Conservation (phyloP, 768 basidiomycete species). For the Xanthoconium stramineum region DNA sequence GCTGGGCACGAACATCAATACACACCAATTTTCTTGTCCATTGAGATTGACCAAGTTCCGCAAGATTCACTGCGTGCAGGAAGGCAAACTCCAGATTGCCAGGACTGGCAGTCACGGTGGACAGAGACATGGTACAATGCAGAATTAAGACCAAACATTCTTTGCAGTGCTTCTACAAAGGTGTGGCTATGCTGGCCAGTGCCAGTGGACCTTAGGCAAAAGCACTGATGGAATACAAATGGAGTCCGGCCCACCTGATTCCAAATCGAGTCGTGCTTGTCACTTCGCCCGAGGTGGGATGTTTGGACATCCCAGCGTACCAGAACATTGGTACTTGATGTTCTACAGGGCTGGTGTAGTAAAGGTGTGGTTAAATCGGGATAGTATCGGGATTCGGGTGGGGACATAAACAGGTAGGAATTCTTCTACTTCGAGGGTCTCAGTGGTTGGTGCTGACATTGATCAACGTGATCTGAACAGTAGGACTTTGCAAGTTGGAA, state of each 20-base stretch:
- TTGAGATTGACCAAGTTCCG: slow-evolving; percentile 62
- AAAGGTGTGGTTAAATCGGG: neutral
- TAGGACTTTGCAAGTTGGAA: no score
- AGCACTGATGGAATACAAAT: no score
- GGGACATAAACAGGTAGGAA: neutral
- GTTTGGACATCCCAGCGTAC: no score
- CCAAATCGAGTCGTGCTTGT: no score
- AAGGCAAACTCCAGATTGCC: slow-evolving; percentile 69
- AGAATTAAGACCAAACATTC: slow-evolving; percentile 67
- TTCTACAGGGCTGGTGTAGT: no score
- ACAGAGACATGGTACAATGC: slow-evolving; percentile 59
- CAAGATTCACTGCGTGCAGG: slow-evolving; percentile 71
- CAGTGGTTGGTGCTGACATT: neutral
- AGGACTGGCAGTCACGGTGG: slow-evolving; percentile 36
- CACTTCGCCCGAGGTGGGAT: no score
- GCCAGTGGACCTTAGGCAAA: no score
- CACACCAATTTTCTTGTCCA: slow-evolving; percentile 67
- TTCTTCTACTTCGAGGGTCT: neutral
- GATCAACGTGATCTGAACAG: neutral
- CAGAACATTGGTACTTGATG: no score
- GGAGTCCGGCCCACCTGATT: no score
- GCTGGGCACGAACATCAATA: slow-evolving; percentile 1
- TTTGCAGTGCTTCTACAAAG: slow-evolving; percentile 55
- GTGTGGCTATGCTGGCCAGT: neutral
- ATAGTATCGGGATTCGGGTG: no score